Conservation (phyloP, 2,329 filamentous ascomycete genomes). For the Chrysosporium keratinophilum region DNA sequence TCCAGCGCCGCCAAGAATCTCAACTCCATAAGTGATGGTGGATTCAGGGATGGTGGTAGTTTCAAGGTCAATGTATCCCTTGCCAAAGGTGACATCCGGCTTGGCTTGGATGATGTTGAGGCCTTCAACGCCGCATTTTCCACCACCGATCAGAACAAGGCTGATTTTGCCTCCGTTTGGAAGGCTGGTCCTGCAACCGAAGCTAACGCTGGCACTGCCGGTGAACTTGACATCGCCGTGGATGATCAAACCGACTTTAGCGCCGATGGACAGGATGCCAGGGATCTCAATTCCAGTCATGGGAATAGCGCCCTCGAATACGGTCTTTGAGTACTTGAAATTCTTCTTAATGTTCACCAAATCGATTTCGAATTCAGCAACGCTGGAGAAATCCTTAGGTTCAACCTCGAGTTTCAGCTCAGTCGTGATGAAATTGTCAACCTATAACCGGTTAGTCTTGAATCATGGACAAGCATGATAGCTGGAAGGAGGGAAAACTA, state of each 20-base stretch:
- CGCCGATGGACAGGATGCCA: constrained; percentile 21
- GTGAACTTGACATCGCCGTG: constrained; percentile 16
- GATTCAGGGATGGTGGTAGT: constrained; percentile 19
- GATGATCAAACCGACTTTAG: constrained; percentile 20
- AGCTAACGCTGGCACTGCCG: constrained; percentile 19
- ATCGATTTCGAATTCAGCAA: constrained; percentile 16
- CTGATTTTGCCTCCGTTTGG: constrained; percentile 21
- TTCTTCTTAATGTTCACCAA: constrained; percentile 12
- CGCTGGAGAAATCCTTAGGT: constrained; percentile 18
- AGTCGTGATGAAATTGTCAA: constrained; percentile 16
- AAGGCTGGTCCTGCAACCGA: constrained; percentile 19
- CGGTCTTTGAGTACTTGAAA: constrained; percentile 12
- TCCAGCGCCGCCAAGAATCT: constrained; percentile 16
- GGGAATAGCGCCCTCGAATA: constrained; percentile 19
- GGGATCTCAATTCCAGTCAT: constrained; percentile 20
- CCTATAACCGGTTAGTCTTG: constrained; percentile 6
- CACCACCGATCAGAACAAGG: constrained; percentile 19
- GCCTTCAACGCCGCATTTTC: constrained; percentile 20
- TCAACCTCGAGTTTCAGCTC: constrained; percentile 17
- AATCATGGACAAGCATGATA: too few species aligned
- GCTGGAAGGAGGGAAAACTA: constrained; percentile 13
- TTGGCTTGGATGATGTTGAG: constrained; percentile 19
- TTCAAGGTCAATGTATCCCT: constrained; percentile 18
- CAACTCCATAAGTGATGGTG: constrained; percentile 22
- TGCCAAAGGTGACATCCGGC: constrained; percentile 21